phyloP scores from a whole-genome alignment of 2,329 filamentous ascomycete genomes.

The Beauveria brongniartii region DNA sequence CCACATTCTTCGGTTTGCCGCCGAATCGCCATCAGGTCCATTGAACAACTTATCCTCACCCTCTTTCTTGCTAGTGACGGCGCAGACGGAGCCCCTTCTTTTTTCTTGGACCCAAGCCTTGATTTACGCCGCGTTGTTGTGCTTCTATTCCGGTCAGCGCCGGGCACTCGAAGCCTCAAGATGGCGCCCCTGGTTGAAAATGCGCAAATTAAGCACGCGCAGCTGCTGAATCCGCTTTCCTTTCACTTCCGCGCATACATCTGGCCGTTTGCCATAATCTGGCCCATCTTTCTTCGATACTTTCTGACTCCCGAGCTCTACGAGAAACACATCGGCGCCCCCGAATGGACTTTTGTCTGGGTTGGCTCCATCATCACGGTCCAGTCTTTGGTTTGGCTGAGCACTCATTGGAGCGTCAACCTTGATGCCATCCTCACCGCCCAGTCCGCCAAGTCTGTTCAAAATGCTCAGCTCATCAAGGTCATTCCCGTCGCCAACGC shows the following conservation, averaged over 20 bases:
- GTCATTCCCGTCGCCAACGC: conserved; percentile 86
- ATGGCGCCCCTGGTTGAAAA: conserved; percentile 86
- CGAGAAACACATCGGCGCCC: conserved; percentile 82
- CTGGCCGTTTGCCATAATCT: conserved; percentile 86
- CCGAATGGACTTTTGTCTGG: conserved; percentile 98
- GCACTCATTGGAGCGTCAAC: conserved; percentile 95
- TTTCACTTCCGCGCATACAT: conserved; percentile 77
- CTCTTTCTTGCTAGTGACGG: neutral
- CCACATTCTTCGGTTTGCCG: conserved; percentile 5
- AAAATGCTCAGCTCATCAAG: conserved; percentile 80
- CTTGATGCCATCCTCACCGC: conserved; percentile 76
- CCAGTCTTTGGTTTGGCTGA: conserved; percentile 87
- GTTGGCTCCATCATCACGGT: conserved; percentile 77
- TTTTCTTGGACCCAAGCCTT: neutral
- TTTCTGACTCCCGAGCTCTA: conserved; percentile 81
- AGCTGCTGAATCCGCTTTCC: conserved; percentile 80
- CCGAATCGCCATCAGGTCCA: conserved; percentile 1
- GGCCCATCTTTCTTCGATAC: conserved; percentile 84
- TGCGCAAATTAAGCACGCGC: conserved; percentile 77
- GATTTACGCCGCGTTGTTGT: neutral
- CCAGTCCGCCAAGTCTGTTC: conserved; percentile 57
- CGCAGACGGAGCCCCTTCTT: neutral
- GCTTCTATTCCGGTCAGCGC: neutral
- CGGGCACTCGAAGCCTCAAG: conserved; percentile 7
- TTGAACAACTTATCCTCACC: neutral